Evolutionary conservation across 192 early-diverging fungal species (phyloP), one percentile per base, ranked within the genome.

Genomic region (Phlyctochytrium planicorne): DNA sequence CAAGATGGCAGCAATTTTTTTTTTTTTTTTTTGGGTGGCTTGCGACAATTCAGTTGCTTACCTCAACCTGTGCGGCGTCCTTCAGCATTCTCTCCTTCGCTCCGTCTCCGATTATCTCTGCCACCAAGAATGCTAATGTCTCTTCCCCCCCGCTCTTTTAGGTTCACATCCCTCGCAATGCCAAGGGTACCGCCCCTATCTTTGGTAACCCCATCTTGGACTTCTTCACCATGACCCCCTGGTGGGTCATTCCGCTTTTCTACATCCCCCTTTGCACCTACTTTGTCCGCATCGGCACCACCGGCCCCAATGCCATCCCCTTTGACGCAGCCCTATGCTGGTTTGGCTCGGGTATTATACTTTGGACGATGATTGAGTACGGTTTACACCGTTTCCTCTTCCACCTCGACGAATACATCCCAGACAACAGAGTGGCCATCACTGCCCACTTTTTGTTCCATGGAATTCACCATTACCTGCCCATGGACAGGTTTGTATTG

Each of bases 401-500:
- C 78, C 96, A 98, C 72, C 72, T 96, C 47, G 96, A 98, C 74
- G 85, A 89, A 12, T 74, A 87, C 62, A 75, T 98, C 40, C 96
- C 96, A 31, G 93, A 96, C 72, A 84, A 91, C 60, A 89, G 86
- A 24, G 60, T 87, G 32, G 87, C 88, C 17, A 82, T 95, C 66
- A 76, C 83, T 2, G 62, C 88, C 3, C 96, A 98, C 69, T 98
- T 98, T 73, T 63, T 91, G 71, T 81, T 95, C 30, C 96, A 98
- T 73, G 96, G 96, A 24, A 91, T 98, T 34, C 96, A 98, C 77
- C 94, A 98, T 73, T 96, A 90, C 75, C 75, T 98, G 30, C 96
- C 96, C 10, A 96, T 96, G 94, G 94, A 98, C 71, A 90, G 82
- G 86, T 91, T 80, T 68, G 74, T 57, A 14, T 29, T 57, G 40